Evolutionary conservation across 768 basidiomycete species (phyloP), one percentile per base, ranked within the genome.

Genomic region (Asterophora parasitica): DNA sequence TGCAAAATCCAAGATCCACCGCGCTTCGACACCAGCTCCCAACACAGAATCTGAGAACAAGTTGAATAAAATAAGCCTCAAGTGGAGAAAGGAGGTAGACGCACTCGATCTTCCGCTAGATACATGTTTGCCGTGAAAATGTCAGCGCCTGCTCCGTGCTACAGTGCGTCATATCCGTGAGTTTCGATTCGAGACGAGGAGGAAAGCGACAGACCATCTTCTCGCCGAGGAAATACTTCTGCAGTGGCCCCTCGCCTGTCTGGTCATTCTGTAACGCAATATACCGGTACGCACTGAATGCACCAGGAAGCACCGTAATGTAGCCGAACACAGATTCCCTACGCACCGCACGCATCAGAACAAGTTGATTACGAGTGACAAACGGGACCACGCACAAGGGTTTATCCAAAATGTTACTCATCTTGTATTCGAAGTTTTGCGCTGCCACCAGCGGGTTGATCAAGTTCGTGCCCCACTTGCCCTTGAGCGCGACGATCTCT

Each of bases 61-160:
- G 26, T 30, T 15, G 17, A 1, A 8, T 11, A 38, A 15, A 1
- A 8, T 11, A 38, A 15, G 1, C 7, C 0, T 8, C 4, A 23
- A 23, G 23, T 23, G 23, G n/a, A 11, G 19, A 8, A 13, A 7
- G 17, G 20, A 43, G 27, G 17, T 4, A 9, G 1, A 71, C 74
- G 53, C 62, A 78, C 76, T 48, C 87, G 82, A 74, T 92, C 92
- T 65, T 94, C 92, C 7, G 92, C 92, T 12, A 95, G 77, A 61
- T 94, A 97, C 92, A 95, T 95, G 61, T 95, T 95, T 19, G 92
- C 89, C 4, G 91, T 93, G 67, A 94, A 94, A 50, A 95, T 92
- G 60, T 92, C 91, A 1, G 88, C 87, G 11, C 81, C 87, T 3
- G 86, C 82, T 26, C 87, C 88, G 52, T 89, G 88, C 81, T 82